Conservation (phyloP, 2,329 filamentous ascomycete genomes). For the Paracoccidioides lutzii region DNA sequence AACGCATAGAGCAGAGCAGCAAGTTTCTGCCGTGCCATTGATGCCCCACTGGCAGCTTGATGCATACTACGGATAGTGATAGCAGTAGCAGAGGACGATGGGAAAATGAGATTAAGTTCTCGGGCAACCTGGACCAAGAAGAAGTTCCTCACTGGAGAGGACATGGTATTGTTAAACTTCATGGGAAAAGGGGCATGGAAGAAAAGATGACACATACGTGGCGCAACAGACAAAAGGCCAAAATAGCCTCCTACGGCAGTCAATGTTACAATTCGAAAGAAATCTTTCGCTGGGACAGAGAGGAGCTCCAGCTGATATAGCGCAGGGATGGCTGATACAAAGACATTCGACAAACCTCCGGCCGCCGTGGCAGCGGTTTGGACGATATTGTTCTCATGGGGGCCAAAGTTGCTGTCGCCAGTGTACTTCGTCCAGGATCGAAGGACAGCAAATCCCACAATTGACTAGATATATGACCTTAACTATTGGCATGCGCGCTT, state of each 20-base stretch:
- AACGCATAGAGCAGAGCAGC: conserved; percentile 43
- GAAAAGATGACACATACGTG: conserved; percentile 21
- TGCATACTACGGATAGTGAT: conserved; percentile 54
- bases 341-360: conserved; percentile 32
- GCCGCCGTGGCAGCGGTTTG: conserved; percentile 36
- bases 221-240: conserved; percentile 50
- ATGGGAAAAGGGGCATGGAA: conserved; percentile 2
- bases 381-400: conserved; percentile 36
- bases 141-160: conserved; percentile 44
- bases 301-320: conserved; percentile 33
- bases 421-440: conserved; percentile 27
- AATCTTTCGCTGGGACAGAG: conserved; percentile 8
- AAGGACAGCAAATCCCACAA: conserved; percentile 33
- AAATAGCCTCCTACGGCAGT: conserved; percentile 27
- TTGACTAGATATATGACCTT: conserved; percentile 15
- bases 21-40: conserved; percentile 44
- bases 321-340: conserved; percentile 34
- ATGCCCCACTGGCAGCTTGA: conserved; percentile 39
- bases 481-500: neutral
- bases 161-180: conserved; percentile 9
- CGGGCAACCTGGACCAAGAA: conserved; percentile 41
- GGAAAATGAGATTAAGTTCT: conserved; percentile 48
- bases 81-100: conserved; percentile 47
- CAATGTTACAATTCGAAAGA: conserved; percentile 8
- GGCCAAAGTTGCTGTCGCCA: conserved; percentile 30